Evolutionary conservation across 192 early-diverging fungal species (phyloP).

Genomic region (Dispira simplex): DNA sequence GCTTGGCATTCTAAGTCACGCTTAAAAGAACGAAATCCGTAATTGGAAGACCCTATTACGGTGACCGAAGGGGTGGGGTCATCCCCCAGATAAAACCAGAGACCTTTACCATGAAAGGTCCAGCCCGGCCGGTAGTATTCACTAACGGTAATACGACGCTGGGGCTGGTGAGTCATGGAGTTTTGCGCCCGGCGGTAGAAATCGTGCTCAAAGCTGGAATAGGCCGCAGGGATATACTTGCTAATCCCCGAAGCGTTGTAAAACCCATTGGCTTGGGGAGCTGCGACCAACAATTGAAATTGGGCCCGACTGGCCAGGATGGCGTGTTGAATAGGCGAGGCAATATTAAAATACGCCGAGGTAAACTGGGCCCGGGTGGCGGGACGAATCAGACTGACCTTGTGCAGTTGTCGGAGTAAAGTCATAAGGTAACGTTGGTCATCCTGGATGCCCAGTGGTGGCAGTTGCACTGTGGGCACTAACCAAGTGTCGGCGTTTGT

Average conservation of each 20-base stretch:
- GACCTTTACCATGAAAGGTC: slow-evolving; percentile 96
- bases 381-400: slow-evolving; percentile 13
- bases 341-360: slow-evolving; percentile 93
- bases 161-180: slow-evolving; percentile 22
- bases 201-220: slow-evolving; percentile 66
- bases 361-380: slow-evolving; percentile 34
- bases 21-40: slow-evolving; percentile 79
- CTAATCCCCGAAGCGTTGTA: slow-evolving; percentile 73
- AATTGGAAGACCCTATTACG: slow-evolving; percentile 87
- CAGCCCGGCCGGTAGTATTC: slow-evolving; percentile 71
- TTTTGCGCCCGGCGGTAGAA: slow-evolving; percentile 33
- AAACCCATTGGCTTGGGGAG: slow-evolving; percentile 94
- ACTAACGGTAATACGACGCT: slow-evolving; percentile 40
- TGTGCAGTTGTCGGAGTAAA: slow-evolving; percentile 40
- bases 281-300: slow-evolving; percentile 63
- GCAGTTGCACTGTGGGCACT: slow-evolving; percentile 78
- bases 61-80: slow-evolving; percentile 48
- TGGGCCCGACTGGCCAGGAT: slow-evolving; percentile 41
- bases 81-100: slow-evolving; percentile 53
- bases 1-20: slow-evolving; percentile 83
- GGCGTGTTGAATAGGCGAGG: slow-evolving; percentile 38
- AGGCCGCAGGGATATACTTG: slow-evolving; percentile 75
- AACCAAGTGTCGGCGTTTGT: slow-evolving; percentile 40
- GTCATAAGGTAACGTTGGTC: slow-evolving; percentile 49
- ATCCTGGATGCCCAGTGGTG: slow-evolving; percentile 59